Evolutionary conservation across 805 yeast genomes (phyloP).

Genomic region (Ogataea paraovalis): DNA sequence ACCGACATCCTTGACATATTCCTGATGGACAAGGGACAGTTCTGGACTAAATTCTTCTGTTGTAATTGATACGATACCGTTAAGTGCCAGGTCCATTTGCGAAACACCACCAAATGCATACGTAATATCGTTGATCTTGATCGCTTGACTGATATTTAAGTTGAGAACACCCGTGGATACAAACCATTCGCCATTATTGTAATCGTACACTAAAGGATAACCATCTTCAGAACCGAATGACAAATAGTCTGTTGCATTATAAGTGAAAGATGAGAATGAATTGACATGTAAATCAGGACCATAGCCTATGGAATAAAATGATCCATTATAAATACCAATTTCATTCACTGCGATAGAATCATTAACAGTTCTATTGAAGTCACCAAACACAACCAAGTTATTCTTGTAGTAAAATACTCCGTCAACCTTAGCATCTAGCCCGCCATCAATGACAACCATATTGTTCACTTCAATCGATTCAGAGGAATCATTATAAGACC

Average conservation of each 20-base stretch:
- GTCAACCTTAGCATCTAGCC: constrained; percentile 4
- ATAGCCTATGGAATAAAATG: constrained; percentile 33
- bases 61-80: constrained; percentile 14
- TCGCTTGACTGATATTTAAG: constrained; percentile 31
- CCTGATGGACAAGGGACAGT: constrained; percentile 3
- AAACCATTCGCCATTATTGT: constrained; percentile 34
- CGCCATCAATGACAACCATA: constrained; percentile 36
- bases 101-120: constrained; percentile 21
- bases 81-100: constrained; percentile 15
- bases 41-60: neutral
- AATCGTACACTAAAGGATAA: constrained; percentile 37
- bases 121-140: constrained; percentile 10
- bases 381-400: constrained; percentile 44
- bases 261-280: constrained; percentile 22
- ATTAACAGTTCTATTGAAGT: constrained; percentile 26
- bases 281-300: constrained; percentile 12
- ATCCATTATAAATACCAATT: constrained; percentile 30
- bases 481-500: constrained; percentile 15
- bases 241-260: constrained; percentile 39
- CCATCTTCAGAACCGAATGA: constrained; percentile 32
- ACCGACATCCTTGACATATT: constrained; percentile 15
- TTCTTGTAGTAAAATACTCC: constrained; percentile 7
- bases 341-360: constrained; percentile 16
- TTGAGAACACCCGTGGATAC: constrained; percentile 22
- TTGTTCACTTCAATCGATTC: constrained; percentile 13